A percentile compares a stretch with the other conserved stretches of the same genome.
Conservation (phyloP, 2,329 filamentous ascomycete genomes). For the Ceratocystis cacaofunesta region DNA sequence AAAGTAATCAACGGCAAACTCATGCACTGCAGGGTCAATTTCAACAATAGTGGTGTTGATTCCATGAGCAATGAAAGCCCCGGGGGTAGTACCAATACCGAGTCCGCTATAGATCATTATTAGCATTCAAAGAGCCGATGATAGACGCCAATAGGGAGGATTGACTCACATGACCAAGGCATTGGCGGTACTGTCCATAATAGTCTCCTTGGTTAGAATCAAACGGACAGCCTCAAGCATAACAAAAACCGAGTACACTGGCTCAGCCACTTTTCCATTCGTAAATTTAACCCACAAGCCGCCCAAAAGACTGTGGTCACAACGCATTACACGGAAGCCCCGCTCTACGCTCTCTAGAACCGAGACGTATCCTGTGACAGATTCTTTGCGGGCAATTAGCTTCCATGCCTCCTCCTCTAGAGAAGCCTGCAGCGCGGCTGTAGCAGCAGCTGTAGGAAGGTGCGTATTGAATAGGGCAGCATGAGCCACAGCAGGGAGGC, state of each 20-base stretch:
- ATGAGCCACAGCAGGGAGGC: slow-evolving; percentile 59
- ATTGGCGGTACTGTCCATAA: slow-evolving; percentile 50
- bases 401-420: slow-evolving; percentile 53
- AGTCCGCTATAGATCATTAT: slow-evolving; percentile 51
- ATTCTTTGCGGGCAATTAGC: slow-evolving; percentile 69
- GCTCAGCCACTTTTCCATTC: slow-evolving; percentile 52
- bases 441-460: slow-evolving; percentile 45
- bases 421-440: slow-evolving; percentile 48
- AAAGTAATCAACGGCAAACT: slow-evolving; percentile 74
- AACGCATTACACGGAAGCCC: slow-evolving; percentile 70
- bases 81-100: slow-evolving; percentile 81
- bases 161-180: slow-evolving; percentile 67
- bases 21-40: slow-evolving; percentile 78
- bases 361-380: slow-evolving; percentile 80
- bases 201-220: slow-evolving; percentile 42
- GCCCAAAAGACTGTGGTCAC: slow-evolving; percentile 85
- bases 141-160: not conserved
- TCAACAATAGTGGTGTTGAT: slow-evolving; percentile 90
- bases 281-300: slow-evolving; percentile 64
- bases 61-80: slow-evolving; percentile 71
- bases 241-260: slow-evolving; percentile 90
- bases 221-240: slow-evolving; percentile 87
- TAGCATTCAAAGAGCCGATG: not conserved
- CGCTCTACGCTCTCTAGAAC: slow-evolving; percentile 61
- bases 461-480: slow-evolving; percentile 61